Evolutionary conservation across 257 asterid species (phyloP).

Genomic region (Solanum piurae): DNA sequence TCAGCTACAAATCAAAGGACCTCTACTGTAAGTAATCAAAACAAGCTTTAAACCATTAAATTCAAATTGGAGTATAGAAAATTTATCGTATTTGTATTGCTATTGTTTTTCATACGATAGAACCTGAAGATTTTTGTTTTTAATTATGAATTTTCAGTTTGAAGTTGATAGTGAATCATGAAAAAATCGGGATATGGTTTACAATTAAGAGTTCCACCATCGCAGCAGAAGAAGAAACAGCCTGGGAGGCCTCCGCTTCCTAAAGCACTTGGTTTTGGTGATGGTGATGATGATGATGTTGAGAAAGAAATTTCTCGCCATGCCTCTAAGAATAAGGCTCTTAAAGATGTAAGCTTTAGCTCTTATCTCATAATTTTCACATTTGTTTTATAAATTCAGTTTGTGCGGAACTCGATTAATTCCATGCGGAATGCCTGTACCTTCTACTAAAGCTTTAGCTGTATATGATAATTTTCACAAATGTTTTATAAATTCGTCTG

Average conservation of each 20-base stretch:
- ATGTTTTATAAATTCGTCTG: too few relatives aligned
- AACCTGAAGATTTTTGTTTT: not conserved
- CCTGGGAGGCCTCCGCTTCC: constrained; percentile 49
- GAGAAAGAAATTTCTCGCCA: constrained; percentile 80
- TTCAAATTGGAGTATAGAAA: not conserved
- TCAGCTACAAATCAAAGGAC: not conserved
- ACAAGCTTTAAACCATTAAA: not conserved
- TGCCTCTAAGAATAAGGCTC: constrained; percentile 69
- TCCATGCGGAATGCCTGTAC: not conserved
- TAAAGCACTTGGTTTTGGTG: constrained; percentile 43
- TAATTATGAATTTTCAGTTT: not conserved
- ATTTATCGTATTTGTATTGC: not conserved
- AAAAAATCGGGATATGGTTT: constrained; percentile 63
- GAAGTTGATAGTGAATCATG: not conserved
- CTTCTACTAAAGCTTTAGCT: not conserved
- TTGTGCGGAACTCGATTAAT: not conserved
- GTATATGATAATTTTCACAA: too few relatives aligned
- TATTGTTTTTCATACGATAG: not conserved
- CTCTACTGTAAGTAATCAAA: not conserved
- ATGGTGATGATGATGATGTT: constrained; percentile 52
- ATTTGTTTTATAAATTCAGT: not conserved
- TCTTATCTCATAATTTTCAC: not conserved
- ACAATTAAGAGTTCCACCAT: constrained; percentile 66
- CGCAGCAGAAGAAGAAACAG: constrained; percentile 66
- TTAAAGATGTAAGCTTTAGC: constrained; percentile 53